Percentiles rank a stretch among this genome's conserved stretches.
Evolutionary conservation across 129 eudicot genomes (phyloP).

Genomic region (Pulicaria dysenterica): DNA sequence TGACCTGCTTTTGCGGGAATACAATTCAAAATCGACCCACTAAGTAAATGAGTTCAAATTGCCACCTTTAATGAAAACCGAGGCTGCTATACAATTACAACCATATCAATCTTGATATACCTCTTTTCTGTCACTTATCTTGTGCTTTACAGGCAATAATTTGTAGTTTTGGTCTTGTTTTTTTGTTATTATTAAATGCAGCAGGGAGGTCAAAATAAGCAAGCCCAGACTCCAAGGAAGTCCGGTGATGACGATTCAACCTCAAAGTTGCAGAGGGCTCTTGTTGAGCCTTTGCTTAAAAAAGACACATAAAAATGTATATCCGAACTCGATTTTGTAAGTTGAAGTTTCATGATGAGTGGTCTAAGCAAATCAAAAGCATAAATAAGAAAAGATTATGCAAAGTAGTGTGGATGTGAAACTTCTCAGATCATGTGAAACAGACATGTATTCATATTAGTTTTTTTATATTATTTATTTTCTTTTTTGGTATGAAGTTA

Average conservation of each 20-base stretch:
- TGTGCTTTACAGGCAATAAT: too few relatives aligned
- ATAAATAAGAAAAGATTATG: slow-evolving; percentile 27
- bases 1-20: too few relatives aligned
- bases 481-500: slow-evolving; percentile 18
- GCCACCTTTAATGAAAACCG: neutral
- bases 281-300: slow-evolving; percentile 48
- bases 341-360: slow-evolving; percentile 14
- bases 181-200: slow-evolving; percentile 8
- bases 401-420: slow-evolving; percentile 14
- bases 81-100: neutral
- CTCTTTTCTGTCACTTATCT: neutral
- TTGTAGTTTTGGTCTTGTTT: neutral
- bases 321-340: slow-evolving; percentile 18
- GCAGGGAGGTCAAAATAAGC: slow-evolving; percentile 78
- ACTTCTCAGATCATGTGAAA: slow-evolving; percentile 8
- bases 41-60: neutral
- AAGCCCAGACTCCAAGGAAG: slow-evolving; percentile 52
- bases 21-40: neutral
- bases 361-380: slow-evolving; percentile 17
- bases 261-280: slow-evolving; percentile 46
- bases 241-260: slow-evolving; percentile 53
- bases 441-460: slow-evolving; percentile 2
- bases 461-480: neutral
- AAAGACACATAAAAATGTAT: slow-evolving; percentile 35
- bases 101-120: neutral